Base-by-base conservation (phyloP, 1,284 basidiomycete species). In the Sanguinoderma infundibulare region DNA sequence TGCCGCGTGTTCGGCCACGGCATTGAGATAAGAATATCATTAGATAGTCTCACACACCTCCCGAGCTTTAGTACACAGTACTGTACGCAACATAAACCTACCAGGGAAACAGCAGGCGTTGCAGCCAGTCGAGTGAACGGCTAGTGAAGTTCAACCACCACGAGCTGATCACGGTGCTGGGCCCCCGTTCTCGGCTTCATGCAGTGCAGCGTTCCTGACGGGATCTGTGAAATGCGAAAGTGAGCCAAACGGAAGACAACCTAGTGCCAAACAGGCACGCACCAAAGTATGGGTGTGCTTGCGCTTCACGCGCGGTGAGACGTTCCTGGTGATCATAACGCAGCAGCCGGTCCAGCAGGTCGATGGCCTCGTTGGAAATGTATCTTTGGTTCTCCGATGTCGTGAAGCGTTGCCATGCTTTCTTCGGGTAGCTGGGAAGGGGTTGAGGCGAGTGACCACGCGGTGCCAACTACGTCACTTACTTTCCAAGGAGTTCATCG, bases 251-350 rank as follows among this genome's bases (percentile, higher is more conserved):
- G 54, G 42, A 72, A 65, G 50, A 64, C 42, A 65, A 8, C 53
- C 36, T 14, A 30, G 39, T 57, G 28, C 2, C 20, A 60, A 59
- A 10, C 56, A 10, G 58, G 49, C 40, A 59, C 69, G 34, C 59
- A 94, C 94, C 90, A 71, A 98, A 98, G 79, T 97, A 98, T 36
- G 91, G 83, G 72, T 98, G 95, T 22, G 81, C 82, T 76, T 96
- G 94, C 9, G 93, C 93, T 77, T 98, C 96, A 67, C 88, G 84
- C 49, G 97, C 97, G 28, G 97, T 99, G 64, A 98, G 83, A 57
- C 97, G 89, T 74, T 98, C 96, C 80, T 98, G 95, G 75, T 98
- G 97, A 75, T 98, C 95, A 76, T 98, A 99, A 52, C 94, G 89
- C 71, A 99, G 85, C 50, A 99, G 83, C 79, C 96, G 96, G 80